Evolutionary conservation across 2,329 filamentous ascomycete species (phyloP), one percentile per base, ranked within the genome.

Genomic region (Nigrograna mackinnonii): DNA sequence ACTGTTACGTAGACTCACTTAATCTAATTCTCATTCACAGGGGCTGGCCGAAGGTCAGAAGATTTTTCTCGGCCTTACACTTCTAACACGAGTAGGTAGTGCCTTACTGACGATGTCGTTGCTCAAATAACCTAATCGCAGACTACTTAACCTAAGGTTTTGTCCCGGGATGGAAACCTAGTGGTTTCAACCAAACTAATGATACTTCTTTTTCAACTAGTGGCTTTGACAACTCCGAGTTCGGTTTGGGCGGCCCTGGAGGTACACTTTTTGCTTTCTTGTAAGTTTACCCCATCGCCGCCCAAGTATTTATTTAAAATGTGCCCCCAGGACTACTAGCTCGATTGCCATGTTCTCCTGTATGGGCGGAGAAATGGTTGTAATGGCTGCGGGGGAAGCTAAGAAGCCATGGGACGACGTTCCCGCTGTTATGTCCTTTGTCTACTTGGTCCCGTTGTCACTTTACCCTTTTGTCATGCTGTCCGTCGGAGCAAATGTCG

Each of bases 321-420:
- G n/a, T 28, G 24, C 6, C 13, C 22, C 3, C 37, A 64, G 60
- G 43, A 66, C 60, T 9, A 56, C 59, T 16, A 46, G 58, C 3
- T 56, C 53, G 0, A 34, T 59, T 5, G 58, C 60, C 12, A 66
- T 66, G 52, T 66, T 66, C 36, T 55, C 60, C 18, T 66, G 58
- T 35, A 49, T 56, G 35, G 62, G 63, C 14, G 58, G 55, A 7
- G 63, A 66, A 20, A 57, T 60, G 13, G 54, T 61, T 7, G 46
- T 62, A 5, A 59, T 65, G 39, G 63, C 62, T 17, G 58, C 58
- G 11, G 63, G 58, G 4, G 63, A 67, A 42, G 56, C 62, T 2
- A 55, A 54, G 39, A 40, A 55, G 6, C 61, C 63, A 19, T 59
- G 49, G 26, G 56, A 46, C 33, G 61, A 66, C 37, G 47, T 67